Percentiles rank a stretch among this genome's conserved stretches.
These are phyloP conservation scores for Wallacemonas collosoma DNA, from an alignment of 208 protist species.

Conservation along the genomic window DNA sequence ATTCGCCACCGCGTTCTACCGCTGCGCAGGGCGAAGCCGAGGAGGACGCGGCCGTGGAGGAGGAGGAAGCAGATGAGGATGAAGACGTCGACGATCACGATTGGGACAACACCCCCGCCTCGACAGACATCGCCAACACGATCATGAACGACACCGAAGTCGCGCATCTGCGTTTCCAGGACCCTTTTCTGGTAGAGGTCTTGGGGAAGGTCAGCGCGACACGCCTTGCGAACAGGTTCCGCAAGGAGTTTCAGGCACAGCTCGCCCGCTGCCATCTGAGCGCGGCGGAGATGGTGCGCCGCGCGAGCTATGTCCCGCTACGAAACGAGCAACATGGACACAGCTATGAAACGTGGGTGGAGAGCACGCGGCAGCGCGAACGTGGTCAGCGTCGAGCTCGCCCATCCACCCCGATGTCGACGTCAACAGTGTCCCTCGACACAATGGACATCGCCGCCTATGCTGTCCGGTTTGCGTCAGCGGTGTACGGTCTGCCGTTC, in stretches of 20 bases:
- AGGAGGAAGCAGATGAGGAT: conserved; percentile 32
- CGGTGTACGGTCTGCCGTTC: conserved; percentile 75
- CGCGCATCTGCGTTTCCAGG: conserved; percentile 54
- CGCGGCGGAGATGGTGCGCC: conserved; percentile 13
- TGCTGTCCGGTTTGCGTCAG: conserved; percentile 65
- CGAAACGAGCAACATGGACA: neutral
- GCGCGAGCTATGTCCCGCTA: neutral
- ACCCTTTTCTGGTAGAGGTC: conserved; percentile 67
- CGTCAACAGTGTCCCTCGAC: conserved; percentile 14
- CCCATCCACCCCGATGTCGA: neutral
- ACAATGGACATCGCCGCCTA: conserved; percentile 47
- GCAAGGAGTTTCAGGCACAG: conserved; percentile 45
- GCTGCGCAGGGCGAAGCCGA: neutral
- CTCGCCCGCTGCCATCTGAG: conserved; percentile 22
- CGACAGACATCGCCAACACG: conserved; percentile 65
- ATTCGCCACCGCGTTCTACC: too few relatives aligned
- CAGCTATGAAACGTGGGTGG: conserved; percentile 6
- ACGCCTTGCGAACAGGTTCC: conserved; percentile 24
- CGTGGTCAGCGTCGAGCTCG: neutral
- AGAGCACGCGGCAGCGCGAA: neutral
- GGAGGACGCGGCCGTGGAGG: conserved; percentile 19
- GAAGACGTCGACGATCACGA: conserved; percentile 13
- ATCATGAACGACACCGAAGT: conserved; percentile 60
- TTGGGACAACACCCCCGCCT: conserved; percentile 26
- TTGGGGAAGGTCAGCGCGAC: conserved; percentile 32